Evolutionary conservation across 805 yeast genomes (phyloP).

Genomic region (Starmera caribaea): DNA sequence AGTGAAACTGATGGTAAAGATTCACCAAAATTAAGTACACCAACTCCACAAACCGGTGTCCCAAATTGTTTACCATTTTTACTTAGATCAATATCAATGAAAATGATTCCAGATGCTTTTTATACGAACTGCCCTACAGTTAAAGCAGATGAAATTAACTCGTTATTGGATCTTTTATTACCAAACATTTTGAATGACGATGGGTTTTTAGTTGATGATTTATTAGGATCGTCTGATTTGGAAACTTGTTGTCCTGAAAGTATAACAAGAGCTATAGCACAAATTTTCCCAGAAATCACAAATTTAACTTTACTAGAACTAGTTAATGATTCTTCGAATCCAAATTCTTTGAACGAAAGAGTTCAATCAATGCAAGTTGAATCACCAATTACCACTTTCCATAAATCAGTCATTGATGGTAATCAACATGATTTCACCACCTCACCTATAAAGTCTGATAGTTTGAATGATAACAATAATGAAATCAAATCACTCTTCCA

Average conservation of each 20-base stretch:
- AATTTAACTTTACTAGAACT: conserved; percentile 11
- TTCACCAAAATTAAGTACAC: background rate
- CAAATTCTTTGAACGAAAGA: background rate
- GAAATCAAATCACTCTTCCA: conserved; percentile 18
- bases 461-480: background rate
- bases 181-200: conserved; percentile 8
- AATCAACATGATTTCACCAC: background rate
- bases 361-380: conserved; percentile 3
- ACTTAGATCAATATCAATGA: conserved; percentile 51
- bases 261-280: conserved; percentile 17
- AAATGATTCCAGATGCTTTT: conserved; percentile 50
- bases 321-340: conserved; percentile 5
- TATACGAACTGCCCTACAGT: conserved; percentile 27
- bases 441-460: background rate
- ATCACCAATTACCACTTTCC: conserved; percentile 12
- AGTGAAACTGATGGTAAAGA: conserved; percentile 5
- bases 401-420: conserved; percentile 3
- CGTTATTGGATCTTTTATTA: conserved; percentile 12
- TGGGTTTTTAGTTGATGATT: conserved; percentile 6
- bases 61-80: conserved; percentile 64
- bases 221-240: conserved; percentile 3
- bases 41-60: conserved; percentile 7
- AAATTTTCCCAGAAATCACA: conserved; percentile 18
- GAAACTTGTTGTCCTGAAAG: conserved; percentile 8
- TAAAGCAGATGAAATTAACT: conserved; percentile 10